phyloP scores from a whole-genome alignment of 2,329 filamentous ascomycete genomes.

The Fusarium buxicola region DNA sequence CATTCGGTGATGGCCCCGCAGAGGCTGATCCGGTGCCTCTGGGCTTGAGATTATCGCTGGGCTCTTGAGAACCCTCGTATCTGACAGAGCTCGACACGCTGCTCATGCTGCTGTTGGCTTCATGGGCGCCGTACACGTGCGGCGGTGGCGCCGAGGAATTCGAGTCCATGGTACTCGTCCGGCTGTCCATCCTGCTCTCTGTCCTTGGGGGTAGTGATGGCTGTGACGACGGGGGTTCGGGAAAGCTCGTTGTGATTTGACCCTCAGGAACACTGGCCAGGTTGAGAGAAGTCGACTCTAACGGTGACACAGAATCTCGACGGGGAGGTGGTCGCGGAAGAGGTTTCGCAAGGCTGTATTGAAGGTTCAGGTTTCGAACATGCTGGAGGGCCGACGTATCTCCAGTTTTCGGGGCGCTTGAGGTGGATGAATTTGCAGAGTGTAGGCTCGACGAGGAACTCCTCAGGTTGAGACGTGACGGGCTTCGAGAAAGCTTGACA shows the following conservation, averaged over 20 bases:
- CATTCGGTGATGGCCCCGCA: constrained; percentile 67
- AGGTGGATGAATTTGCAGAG: constrained; percentile 32
- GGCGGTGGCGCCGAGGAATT: constrained; percentile 48
- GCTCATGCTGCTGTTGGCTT: constrained; percentile 58
- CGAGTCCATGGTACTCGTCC: constrained; percentile 64
- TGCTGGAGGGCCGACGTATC: constrained; percentile 54
- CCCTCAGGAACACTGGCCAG: constrained; percentile 49
- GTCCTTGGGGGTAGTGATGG: constrained; percentile 42
- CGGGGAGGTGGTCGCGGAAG: constrained; percentile 63
- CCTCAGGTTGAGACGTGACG: constrained; percentile 57
- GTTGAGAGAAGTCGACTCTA: constrained; percentile 48
- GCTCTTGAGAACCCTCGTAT: constrained; percentile 60
- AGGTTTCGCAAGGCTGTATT: constrained; percentile 69
- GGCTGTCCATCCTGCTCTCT: constrained; percentile 57
- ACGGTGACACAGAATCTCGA: constrained; percentile 43
- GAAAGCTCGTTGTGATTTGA: constrained; percentile 45
- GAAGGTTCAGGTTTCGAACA: constrained; percentile 66
- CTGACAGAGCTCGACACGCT: constrained; percentile 56
- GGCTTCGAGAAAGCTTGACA: constrained; percentile 58
- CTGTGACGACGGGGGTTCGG: constrained; percentile 21
- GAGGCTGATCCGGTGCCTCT: constrained; percentile 66
- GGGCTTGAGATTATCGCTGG: constrained; percentile 60
- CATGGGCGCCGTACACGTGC: constrained; percentile 53
- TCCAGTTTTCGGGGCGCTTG: constrained; percentile 30
- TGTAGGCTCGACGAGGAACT: constrained; percentile 36